A percentile compares a stretch with the other conserved stretches of the same genome.
These are phyloP conservation scores for Paracoccidioides lutzii DNA, from an alignment of 2,329 filamentous ascomycete genomes.

Conservation along the genomic window DNA sequence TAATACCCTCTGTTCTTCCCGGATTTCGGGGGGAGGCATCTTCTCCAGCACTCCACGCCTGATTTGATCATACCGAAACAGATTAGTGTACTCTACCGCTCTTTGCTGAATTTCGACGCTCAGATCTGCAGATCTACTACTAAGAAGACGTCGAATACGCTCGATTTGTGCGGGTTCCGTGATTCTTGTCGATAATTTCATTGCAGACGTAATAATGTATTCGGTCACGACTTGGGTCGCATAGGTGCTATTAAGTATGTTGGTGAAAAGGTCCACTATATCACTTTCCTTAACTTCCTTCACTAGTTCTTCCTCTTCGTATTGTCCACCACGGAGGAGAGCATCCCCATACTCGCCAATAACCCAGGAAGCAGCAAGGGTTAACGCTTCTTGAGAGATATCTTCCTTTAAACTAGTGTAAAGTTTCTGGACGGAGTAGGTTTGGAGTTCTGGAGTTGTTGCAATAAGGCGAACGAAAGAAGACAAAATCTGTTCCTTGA, in stretches of 20 bases:
- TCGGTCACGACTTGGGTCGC: slow-evolving; percentile 82
- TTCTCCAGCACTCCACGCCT: slow-evolving; percentile 84
- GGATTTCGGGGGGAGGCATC: slow-evolving; percentile 95
- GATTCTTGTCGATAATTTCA: slow-evolving; percentile 87
- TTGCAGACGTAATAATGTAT: slow-evolving; percentile 87
- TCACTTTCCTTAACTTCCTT: slow-evolving; percentile 74
- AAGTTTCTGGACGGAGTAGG: slow-evolving; percentile 90
- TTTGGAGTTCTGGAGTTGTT: slow-evolving; percentile 86
- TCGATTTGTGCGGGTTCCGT: slow-evolving; percentile 75
- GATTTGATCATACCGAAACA: slow-evolving; percentile 84
- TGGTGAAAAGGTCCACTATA: slow-evolving; percentile 80
- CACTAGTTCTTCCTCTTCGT: slow-evolving; percentile 86
- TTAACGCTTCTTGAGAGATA: slow-evolving; percentile 92
- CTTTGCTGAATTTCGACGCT: slow-evolving; percentile 94
- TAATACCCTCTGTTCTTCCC: slow-evolving; percentile 83
- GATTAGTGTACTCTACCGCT: slow-evolving; percentile 85
- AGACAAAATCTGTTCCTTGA: slow-evolving; percentile 94
- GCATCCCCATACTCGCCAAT: slow-evolving; percentile 94
- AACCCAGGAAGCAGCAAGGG: slow-evolving; percentile 87
- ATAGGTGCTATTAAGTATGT: slow-evolving; percentile 89
- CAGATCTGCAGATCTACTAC: slow-evolving; percentile 68
- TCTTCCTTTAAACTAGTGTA: slow-evolving; percentile 87
- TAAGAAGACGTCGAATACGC: slow-evolving; percentile 65
- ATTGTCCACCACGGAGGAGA: slow-evolving; percentile 76
- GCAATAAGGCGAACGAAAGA: slow-evolving; percentile 94